Percentiles rank a stretch among this genome's conserved stretches.
Conservation (phyloP, 176 grass and related monocot species). For the Luzula sylvatica region DNA sequence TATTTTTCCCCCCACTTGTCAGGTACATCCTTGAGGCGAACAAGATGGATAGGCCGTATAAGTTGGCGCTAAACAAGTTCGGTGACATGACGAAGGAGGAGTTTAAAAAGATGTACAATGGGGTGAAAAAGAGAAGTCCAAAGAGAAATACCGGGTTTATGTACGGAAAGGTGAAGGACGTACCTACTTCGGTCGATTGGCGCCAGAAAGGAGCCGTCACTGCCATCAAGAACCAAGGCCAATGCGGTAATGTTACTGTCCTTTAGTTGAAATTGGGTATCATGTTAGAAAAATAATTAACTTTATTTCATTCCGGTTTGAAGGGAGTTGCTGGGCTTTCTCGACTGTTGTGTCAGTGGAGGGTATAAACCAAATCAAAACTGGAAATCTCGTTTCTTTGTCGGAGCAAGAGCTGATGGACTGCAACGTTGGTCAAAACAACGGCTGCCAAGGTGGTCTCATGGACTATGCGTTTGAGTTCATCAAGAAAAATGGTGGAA, state of each 20-base stretch:
- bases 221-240: conserved; percentile 67
- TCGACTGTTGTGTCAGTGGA: conserved; percentile 43
- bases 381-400: conserved; percentile 36
- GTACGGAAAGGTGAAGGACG: conserved; percentile 11
- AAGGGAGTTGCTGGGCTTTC: conserved; percentile 67
- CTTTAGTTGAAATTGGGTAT: too few relatives aligned
- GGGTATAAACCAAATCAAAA: conserved; percentile 40
- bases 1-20: too few relatives aligned
- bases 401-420: conserved; percentile 75
- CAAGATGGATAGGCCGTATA: conserved; percentile 39
- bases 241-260: conserved; percentile 37
- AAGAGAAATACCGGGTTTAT: conserved; percentile 11
- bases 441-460: conserved; percentile 42
- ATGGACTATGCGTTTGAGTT: conserved; percentile 41
- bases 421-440: conserved; percentile 31
- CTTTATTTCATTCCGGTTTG: not conserved
- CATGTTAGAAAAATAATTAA: too few relatives aligned
- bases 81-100: conserved; percentile 66
- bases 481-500: conserved; percentile 44
- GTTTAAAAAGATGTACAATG: conserved; percentile 42
- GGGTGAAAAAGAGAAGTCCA: conserved; percentile 14
- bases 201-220: conserved; percentile 54
- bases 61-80: conserved; percentile 77
- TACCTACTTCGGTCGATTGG: conserved; percentile 49
- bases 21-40: conserved; percentile 50